Evolutionary conservation across 257 asterid species (phyloP).

Genomic region (Solanum chmielewskii): DNA sequence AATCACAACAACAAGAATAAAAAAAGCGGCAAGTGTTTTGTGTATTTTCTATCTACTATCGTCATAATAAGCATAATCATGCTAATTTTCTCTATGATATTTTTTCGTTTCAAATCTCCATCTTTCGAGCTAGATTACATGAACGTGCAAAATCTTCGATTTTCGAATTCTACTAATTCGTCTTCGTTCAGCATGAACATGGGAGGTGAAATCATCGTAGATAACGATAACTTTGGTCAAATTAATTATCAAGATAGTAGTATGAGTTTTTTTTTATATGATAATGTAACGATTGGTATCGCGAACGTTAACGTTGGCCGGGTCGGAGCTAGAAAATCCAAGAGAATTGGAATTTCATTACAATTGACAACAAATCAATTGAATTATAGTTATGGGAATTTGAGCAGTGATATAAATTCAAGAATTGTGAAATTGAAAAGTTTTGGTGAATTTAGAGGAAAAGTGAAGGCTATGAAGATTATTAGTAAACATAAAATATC

Average conservation of each 20-base stretch:
- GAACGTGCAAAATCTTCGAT: slow-evolving; percentile 5
- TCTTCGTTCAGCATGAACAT: slow-evolving; percentile 20
- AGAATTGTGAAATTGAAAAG: slow-evolving; percentile 19
- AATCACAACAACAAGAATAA: not conserved
- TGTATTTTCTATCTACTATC: slow-evolving; percentile 15
- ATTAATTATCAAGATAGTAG: slow-evolving; percentile 23
- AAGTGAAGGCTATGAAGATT: slow-evolving; percentile 30
- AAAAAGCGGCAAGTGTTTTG: slow-evolving; percentile 30
- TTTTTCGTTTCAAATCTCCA: slow-evolving; percentile 27
- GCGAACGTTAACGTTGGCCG: slow-evolving; percentile 1
- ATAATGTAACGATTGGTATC: slow-evolving; percentile 24
- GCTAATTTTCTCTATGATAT: slow-evolving; percentile 20
- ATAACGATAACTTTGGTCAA: slow-evolving; percentile 37
- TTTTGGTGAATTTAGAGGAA: slow-evolving; percentile 31
- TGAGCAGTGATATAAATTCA: slow-evolving; percentile 21
- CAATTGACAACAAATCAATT: slow-evolving; percentile 5
- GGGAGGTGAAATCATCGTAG: slow-evolving; percentile 11
- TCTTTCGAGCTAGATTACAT: slow-evolving; percentile 9
- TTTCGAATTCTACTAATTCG: not conserved
- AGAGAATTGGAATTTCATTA: slow-evolving; percentile 12
- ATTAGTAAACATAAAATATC: slow-evolving; percentile 22
- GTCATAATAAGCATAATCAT: slow-evolving; percentile 28
- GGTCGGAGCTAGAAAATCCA: slow-evolving; percentile 12
- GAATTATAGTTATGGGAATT: slow-evolving; percentile 1
- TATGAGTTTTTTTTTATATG: slow-evolving; percentile 9